Percentiles rank a stretch among this genome's conserved stretches.
phyloP scores from a whole-genome alignment of 2,329 filamentous ascomycete genomes.

The Hypoxylon sp. region DNA sequence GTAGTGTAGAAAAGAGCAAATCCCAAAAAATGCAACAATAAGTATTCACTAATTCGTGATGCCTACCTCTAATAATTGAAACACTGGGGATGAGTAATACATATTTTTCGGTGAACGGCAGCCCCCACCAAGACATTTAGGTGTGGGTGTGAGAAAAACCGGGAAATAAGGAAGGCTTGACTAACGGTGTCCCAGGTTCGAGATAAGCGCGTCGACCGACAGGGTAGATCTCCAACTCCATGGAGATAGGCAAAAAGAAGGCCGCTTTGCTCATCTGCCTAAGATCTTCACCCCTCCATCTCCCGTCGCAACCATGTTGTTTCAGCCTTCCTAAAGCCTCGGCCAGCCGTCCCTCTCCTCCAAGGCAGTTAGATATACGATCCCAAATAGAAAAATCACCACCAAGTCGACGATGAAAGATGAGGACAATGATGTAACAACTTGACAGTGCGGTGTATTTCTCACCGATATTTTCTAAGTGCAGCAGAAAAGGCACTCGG shows the following conservation, averaged over 20 bases:
- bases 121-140: background rate
- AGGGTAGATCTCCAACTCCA: background rate
- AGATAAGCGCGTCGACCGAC: background rate
- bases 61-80: background rate
- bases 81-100: background rate
- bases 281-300: too few relatives aligned
- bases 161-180: background rate
- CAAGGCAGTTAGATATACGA: background rate
- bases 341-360: background rate
- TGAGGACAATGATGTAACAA: background rate
- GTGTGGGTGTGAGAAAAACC: background rate
- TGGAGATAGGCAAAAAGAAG: background rate
- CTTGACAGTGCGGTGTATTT: constrained; percentile 3
- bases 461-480: constrained; percentile 3
- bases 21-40: background rate
- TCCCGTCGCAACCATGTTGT: background rate
- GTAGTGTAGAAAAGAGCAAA: too few relatives aligned
- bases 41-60: background rate
- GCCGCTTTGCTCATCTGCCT: background rate
- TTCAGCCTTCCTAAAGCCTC: constrained; percentile 1
- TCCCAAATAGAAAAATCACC: background rate
- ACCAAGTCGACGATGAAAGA: background rate
- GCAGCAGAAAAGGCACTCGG: background rate
- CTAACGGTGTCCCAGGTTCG: background rate
- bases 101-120: background rate